phyloP scores from a whole-genome alignment of 2,329 filamentous ascomycete genomes.

The Penicillium capsulatum region DNA sequence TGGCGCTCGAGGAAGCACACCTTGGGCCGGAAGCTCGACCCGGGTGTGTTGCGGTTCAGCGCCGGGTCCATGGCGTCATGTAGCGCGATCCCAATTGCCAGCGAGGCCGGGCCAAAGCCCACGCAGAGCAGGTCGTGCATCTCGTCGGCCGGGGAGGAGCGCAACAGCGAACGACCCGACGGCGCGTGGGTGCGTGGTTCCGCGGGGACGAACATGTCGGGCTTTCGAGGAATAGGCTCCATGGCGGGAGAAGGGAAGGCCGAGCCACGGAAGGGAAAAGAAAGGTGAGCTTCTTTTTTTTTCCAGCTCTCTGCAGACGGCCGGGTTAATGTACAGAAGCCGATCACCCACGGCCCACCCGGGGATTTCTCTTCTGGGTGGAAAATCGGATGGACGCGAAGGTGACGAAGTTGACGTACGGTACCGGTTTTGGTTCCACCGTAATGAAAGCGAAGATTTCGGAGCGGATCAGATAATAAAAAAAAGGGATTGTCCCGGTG shows the following conservation, averaged over 20 bases:
- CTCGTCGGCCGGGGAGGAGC: conserved; percentile 55
- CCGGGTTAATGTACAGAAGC: neutral
- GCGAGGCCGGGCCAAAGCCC: conserved; percentile 86
- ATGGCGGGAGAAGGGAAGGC: conserved; percentile 5
- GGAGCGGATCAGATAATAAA: conserved; percentile 27
- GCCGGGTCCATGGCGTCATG: conserved; percentile 65
- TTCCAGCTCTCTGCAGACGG: conserved; percentile 2
- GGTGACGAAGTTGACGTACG: conserved; percentile 11
- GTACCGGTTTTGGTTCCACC: conserved; percentile 10
- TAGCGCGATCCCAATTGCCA: conserved; percentile 83
- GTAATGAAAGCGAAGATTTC: neutral
- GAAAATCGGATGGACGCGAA: conserved; percentile 15
- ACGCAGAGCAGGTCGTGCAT: conserved; percentile 83
- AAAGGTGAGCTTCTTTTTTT: neutral
- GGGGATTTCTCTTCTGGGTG: conserved; percentile 9
- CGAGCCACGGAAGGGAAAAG: conserved; percentile 1
- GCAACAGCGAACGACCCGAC: conserved; percentile 44
- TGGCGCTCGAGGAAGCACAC: conserved; percentile 88
- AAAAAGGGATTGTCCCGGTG: conserved; percentile 6
- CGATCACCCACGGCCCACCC: conserved; percentile 9
- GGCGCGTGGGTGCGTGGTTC: conserved; percentile 20
- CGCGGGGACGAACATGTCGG: conserved; percentile 25
- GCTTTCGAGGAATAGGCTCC: conserved; percentile 20
- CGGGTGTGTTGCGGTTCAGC: conserved; percentile 38
- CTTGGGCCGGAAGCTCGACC: conserved; percentile 53